Evolutionary conservation across 768 basidiomycete species (phyloP).

Genomic region (Termitomyces bulborhizus): DNA sequence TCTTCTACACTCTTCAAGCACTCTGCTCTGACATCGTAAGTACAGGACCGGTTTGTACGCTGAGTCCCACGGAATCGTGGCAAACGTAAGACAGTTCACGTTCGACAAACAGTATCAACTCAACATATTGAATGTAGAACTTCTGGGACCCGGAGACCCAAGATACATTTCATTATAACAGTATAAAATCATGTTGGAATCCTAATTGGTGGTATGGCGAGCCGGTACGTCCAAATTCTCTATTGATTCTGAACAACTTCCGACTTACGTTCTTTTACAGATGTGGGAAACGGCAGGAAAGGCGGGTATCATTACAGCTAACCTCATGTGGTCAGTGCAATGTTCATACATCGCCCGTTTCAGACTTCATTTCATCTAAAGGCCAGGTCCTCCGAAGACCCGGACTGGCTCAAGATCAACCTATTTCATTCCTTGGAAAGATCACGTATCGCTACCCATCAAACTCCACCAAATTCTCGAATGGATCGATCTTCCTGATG

Average conservation of each 20-base stretch:
- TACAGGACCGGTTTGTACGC: slow-evolving; percentile 83
- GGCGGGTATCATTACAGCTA: slow-evolving; percentile 70
- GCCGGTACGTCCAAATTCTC: slow-evolving; percentile 43
- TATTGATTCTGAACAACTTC: not conserved
- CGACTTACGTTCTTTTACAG: slow-evolving; percentile 28
- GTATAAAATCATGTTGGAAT: slow-evolving; percentile 54
- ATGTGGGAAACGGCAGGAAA: slow-evolving; percentile 88
- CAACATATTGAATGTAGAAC: slow-evolving; percentile 38
- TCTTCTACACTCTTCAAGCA: not conserved
- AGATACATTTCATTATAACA: slow-evolving; percentile 69
- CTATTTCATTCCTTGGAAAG: slow-evolving; percentile 77
- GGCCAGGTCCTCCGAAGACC: slow-evolving; percentile 82
- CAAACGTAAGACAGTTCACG: slow-evolving; percentile 49
- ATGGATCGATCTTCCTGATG: slow-evolving; percentile 80
- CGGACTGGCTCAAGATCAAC: slow-evolving; percentile 57
- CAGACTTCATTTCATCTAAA: slow-evolving; percentile 18
- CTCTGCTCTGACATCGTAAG: not conserved
- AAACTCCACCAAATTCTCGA: slow-evolving; percentile 73
- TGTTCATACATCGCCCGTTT: not conserved
- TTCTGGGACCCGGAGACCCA: slow-evolving; percentile 75
- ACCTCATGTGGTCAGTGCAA: slow-evolving; percentile 80
- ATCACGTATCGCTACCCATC: slow-evolving; percentile 55
- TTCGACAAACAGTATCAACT: not conserved
- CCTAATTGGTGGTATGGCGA: slow-evolving; percentile 86
- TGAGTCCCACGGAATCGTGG: slow-evolving; percentile 88